Conservation (phyloP, 108 stramenopile genomes). For the Nitzschia palea region DNA sequence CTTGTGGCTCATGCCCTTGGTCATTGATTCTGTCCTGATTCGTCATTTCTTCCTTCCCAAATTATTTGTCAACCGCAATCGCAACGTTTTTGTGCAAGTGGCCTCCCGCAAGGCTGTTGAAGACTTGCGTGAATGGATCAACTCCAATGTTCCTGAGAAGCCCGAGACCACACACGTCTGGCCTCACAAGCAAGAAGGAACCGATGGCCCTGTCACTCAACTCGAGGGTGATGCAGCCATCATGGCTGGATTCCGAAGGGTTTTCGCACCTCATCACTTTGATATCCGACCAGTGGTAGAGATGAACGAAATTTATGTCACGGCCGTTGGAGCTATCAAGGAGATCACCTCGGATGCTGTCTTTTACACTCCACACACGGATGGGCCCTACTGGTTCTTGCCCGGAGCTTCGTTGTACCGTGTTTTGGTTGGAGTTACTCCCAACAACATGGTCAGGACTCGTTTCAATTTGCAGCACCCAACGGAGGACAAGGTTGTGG, state of each 20-base stretch:
- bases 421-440: slow-evolving; percentile 56
- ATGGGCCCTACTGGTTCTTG: slow-evolving; percentile 60
- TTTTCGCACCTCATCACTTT: slow-evolving; percentile 52
- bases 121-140: slow-evolving; percentile 47
- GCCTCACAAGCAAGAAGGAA: slow-evolving; percentile 54
- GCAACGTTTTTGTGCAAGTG: slow-evolving; percentile 38
- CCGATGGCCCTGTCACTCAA: slow-evolving; percentile 27
- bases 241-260: slow-evolving; percentile 43
- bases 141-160: slow-evolving; percentile 34
- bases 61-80: slow-evolving; percentile 44
- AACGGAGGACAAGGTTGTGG: slow-evolving; percentile 39
- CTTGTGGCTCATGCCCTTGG: slow-evolving; percentile 51
- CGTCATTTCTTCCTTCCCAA: slow-evolving; percentile 47
- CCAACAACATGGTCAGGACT: slow-evolving; percentile 57
- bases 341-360: slow-evolving; percentile 56
- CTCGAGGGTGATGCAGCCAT: slow-evolving; percentile 52
- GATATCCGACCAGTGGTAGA: slow-evolving; percentile 42
- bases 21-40: slow-evolving; percentile 45
- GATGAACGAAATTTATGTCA: slow-evolving; percentile 66
- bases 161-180: slow-evolving; percentile 56
- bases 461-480: slow-evolving; percentile 55
- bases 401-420: slow-evolving; percentile 51
- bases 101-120: slow-evolving; percentile 44
- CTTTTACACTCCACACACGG: slow-evolving; percentile 48
- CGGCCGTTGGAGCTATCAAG: slow-evolving; percentile 50